Evolutionary conservation across 1,139 yeast genomes (phyloP).

Genomic region (Diutina neorugosa): DNA sequence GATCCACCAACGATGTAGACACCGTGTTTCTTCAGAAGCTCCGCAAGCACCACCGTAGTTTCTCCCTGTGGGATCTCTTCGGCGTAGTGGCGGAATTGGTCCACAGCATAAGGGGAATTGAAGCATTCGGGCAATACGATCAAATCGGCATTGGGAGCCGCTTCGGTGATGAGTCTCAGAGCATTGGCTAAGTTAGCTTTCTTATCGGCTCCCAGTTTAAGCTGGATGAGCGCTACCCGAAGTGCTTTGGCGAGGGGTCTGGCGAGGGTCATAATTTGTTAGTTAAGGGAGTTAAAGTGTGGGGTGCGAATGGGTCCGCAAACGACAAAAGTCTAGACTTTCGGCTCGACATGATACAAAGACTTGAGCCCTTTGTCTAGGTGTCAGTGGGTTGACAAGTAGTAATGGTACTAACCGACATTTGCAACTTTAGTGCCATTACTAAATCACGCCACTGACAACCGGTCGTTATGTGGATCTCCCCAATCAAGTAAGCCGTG

Average conservation of each 20-base stretch:
- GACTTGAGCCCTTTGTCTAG: no score
- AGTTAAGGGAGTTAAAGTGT: neutral
- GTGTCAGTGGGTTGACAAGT: no score
- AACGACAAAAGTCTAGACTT: neutral
- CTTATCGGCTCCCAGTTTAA: conserved; percentile 61
- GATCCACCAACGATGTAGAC: conserved; percentile 81
- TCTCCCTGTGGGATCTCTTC: conserved; percentile 65
- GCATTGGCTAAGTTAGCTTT: conserved; percentile 46
- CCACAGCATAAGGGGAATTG: conserved; percentile 88
- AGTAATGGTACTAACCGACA: no score
- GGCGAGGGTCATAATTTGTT: conserved; percentile 14
- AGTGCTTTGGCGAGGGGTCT: conserved; percentile 19
- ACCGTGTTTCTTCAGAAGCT: conserved; percentile 47
- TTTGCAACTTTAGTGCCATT: no score
- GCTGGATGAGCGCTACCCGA: conserved; percentile 67
- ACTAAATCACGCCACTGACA: no score
- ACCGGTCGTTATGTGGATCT: no score
- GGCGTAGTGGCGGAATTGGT: conserved; percentile 75
- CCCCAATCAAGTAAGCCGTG: no score
- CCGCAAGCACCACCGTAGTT: conserved; percentile 48
- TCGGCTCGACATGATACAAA: neutral
- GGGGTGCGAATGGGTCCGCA: neutral
- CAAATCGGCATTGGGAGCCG: conserved; percentile 39
- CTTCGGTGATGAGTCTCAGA: conserved; percentile 34
- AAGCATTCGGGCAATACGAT: conserved; percentile 87